Evolutionary conservation across 2,329 filamentous ascomycete species (phyloP).

Genomic region (Exophiala spinifera): DNA sequence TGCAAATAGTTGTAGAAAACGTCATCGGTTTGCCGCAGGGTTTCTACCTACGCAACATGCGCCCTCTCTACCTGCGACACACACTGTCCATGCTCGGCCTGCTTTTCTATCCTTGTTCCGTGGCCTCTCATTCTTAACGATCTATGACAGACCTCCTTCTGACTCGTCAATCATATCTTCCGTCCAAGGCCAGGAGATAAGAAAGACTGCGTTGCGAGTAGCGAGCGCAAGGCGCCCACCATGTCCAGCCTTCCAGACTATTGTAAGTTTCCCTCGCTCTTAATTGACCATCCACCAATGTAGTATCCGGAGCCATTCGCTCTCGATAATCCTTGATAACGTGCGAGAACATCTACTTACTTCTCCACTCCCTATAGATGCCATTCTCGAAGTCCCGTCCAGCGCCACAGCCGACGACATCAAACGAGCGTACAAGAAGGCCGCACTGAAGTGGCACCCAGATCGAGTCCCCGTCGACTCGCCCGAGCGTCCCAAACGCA

Average conservation of each 20-base stretch:
- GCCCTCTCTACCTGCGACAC: no score
- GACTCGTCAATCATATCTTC: no score
- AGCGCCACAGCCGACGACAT: constrained; percentile 78
- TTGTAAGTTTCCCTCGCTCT: constrained; percentile 16
- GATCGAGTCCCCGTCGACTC: constrained; percentile 83
- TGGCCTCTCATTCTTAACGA: no score
- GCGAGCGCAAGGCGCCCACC: neutral
- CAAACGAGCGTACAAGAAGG: constrained; percentile 90
- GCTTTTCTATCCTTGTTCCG: no score
- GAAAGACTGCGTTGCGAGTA: neutral
- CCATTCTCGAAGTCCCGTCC: constrained; percentile 67
- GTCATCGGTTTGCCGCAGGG: neutral
- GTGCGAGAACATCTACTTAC: neutral
- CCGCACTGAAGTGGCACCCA: constrained; percentile 87
- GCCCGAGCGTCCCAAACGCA: constrained; percentile 76
- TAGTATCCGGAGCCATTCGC: no score
- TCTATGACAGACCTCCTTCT: no score
- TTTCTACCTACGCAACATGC: no score
- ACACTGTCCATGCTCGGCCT: no score
- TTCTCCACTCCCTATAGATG: constrained; percentile 8
- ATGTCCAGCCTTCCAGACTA: constrained; percentile 29
- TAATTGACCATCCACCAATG: no score
- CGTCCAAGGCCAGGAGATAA: no score
- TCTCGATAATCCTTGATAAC: neutral
- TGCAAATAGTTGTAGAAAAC: neutral